phyloP scores from a whole-genome alignment of 1,139 yeast species.

The Blastobotrys raffinosifermentans region DNA sequence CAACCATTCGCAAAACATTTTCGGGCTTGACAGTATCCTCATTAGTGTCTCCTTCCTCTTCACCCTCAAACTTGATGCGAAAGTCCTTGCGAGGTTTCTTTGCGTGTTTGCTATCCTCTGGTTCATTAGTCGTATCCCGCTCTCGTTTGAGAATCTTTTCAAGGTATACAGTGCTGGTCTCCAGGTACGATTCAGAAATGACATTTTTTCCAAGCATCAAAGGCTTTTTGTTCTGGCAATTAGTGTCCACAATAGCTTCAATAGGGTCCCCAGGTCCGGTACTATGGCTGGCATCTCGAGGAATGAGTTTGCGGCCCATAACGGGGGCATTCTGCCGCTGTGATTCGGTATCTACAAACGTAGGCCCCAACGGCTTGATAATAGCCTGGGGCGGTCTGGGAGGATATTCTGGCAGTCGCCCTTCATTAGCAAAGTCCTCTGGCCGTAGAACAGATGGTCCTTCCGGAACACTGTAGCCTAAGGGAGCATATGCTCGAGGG shows the following conservation, averaged over 20 bases:
- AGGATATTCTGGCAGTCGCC: conserved; percentile 25
- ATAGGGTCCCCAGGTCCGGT: conserved; percentile 16
- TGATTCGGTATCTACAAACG: conserved; percentile 29
- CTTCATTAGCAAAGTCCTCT: conserved; percentile 24
- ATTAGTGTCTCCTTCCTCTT: conserved; percentile 25
- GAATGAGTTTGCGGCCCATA: conserved; percentile 2
- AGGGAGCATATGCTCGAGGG: conserved; percentile 29
- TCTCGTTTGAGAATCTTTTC: conserved; percentile 19
- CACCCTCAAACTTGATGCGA: conserved; percentile 22
- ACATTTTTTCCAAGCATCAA: conserved; percentile 20
- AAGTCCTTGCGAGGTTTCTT: conserved; percentile 23
- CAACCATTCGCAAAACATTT: conserved; percentile 37
- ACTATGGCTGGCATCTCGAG: conserved; percentile 2
- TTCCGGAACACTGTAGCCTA: conserved; percentile 24
- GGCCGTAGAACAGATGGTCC: conserved; percentile 21
- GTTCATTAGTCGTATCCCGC: conserved; percentile 19
- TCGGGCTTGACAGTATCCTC: conserved; percentile 32
- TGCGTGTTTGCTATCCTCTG: conserved; percentile 16
- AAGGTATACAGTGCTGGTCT: conserved; percentile 12
- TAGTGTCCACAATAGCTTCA: conserved; percentile 11
- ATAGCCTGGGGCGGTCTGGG: conserved; percentile 21
- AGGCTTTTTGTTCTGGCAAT: conserved; percentile 10
- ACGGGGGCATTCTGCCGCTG: conserved; percentile 17
- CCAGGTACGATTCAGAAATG: conserved; percentile 12
- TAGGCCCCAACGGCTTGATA: conserved; percentile 24